phyloP scores from a whole-genome alignment of 139 green algal genomes.

The Nannochloris sp. region DNA sequence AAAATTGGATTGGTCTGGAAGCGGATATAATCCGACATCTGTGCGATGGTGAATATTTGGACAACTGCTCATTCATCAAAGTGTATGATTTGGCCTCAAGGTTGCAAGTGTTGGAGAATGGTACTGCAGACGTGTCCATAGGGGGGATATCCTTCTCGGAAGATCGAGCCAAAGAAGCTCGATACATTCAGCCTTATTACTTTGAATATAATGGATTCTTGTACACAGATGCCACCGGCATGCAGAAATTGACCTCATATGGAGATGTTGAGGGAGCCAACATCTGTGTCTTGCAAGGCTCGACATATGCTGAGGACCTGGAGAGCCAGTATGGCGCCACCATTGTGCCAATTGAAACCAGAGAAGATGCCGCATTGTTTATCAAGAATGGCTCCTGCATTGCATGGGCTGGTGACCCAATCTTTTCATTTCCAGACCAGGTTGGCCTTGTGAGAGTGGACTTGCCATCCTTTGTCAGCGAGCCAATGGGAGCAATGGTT shows the following conservation, averaged over 20 bases:
- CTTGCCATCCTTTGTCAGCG: neutral
- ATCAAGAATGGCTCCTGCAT: neutral
- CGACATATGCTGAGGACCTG: neutral
- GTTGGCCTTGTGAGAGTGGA: neutral
- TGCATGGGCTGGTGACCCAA: neutral
- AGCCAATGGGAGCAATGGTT: neutral
- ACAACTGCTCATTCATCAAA: neutral
- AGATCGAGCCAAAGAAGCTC: neutral
- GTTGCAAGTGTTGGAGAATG: neutral
- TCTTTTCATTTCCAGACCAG: neutral
- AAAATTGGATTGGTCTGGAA: neutral
- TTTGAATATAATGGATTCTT: neutral
- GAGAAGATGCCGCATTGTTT: neutral
- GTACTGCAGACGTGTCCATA: neutral
- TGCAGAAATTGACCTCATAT: neutral
- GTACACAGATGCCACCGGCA: neutral
- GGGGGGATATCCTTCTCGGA: neutral
- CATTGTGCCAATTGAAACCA: neutral
- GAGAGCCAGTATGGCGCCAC: neutral
- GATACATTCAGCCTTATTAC: neutral
- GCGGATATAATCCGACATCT: neutral
- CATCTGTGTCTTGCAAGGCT: neutral
- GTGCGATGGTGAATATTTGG: neutral
- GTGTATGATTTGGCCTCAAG: neutral
- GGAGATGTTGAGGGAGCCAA: neutral